A percentile compares a stretch with the other conserved stretches of the same genome.
phyloP scores from a whole-genome alignment of 345 rosid species.

The Eucalyptus paniculata region DNA sequence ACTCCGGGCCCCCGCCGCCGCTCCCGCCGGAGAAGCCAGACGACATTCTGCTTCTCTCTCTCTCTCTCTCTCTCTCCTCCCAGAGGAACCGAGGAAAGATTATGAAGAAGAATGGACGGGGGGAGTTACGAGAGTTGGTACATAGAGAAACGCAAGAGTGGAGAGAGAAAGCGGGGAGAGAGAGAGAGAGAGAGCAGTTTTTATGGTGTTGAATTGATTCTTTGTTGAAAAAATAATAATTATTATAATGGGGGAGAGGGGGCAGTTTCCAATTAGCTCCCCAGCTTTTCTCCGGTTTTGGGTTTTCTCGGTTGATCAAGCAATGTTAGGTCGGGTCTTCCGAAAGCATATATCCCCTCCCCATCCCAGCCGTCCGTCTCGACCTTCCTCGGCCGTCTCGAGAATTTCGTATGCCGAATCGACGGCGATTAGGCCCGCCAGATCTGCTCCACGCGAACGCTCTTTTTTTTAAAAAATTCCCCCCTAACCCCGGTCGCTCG shows the following conservation, averaged over 20 bases:
- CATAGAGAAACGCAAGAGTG: not conserved
- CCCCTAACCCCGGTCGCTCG: not conserved
- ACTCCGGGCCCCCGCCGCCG: conserved; percentile 50
- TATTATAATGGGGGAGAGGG: not conserved
- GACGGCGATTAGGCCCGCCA: not conserved
- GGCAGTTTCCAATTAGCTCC: not conserved
- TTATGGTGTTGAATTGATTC: not conserved
- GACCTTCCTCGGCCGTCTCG: not conserved
- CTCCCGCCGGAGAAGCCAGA: conserved; percentile 70
- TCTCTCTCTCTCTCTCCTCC: not conserved
- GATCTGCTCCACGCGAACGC: not conserved
- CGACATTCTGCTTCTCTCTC: conserved; percentile 31
- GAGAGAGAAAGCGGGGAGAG: not conserved
- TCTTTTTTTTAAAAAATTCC: not conserved
- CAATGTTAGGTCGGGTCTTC: not conserved
- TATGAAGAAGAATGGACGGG: not conserved
- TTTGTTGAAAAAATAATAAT: not conserved
- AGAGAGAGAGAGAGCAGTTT: not conserved
- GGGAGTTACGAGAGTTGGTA: not conserved
- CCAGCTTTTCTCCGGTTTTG: not conserved
- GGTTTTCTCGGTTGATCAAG: not conserved
- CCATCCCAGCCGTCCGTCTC: not conserved
- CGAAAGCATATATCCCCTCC: not conserved
- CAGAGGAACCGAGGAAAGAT: conserved; percentile 22
- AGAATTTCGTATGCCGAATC: not conserved